Conservation (phyloP, 2,329 filamentous ascomycete genomes). For the Colletotrichum cuscutae region DNA sequence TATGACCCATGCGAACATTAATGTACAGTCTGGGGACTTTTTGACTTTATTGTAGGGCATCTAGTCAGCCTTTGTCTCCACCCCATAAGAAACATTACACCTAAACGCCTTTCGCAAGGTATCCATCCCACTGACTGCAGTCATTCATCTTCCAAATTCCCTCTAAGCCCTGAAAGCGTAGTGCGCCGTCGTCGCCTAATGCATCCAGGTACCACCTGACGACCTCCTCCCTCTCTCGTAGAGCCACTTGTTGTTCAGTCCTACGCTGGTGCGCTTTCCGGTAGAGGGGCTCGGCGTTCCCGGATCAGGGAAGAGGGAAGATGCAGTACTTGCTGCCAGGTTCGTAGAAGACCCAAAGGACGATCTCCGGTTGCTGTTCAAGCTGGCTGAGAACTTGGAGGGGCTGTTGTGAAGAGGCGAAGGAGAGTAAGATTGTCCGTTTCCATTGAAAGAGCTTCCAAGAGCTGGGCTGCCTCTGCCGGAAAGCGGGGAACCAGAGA, state of each 20-base stretch:
- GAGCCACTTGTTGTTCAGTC: slow-evolving; percentile 92
- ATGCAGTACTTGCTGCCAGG: slow-evolving; percentile 59
- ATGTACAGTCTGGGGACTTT: neutral
- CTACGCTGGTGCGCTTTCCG: slow-evolving; percentile 77
- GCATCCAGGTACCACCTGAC: slow-evolving; percentile 42
- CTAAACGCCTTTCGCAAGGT: neutral
- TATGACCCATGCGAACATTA: neutral
- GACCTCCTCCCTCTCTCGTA: slow-evolving; percentile 82
- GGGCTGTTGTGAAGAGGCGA: slow-evolving; percentile 57
- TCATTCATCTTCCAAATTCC: neutral
- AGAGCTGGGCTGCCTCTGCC: slow-evolving; percentile 61
- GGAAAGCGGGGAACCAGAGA: slow-evolving; percentile 67
- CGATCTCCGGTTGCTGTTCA: slow-evolving; percentile 62
- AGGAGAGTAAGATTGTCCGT: slow-evolving; percentile 59
- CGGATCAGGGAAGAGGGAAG: slow-evolving; percentile 63
- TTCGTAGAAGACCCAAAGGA: slow-evolving; percentile 70
- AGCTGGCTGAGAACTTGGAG: slow-evolving; percentile 69
- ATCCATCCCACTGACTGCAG: neutral
- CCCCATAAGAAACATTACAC: neutral
- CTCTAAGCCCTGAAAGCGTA: neutral
- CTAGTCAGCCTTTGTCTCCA: neutral
- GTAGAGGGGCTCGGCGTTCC: slow-evolving; percentile 75
- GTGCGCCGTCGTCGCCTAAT: slow-evolving; percentile 3
- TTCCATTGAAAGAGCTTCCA: slow-evolving; percentile 49
- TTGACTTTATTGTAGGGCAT: neutral